Evolutionary conservation across 495 filamentous ascomycete species (phyloP).

Genomic region (Sphaerosporella brunnea): DNA sequence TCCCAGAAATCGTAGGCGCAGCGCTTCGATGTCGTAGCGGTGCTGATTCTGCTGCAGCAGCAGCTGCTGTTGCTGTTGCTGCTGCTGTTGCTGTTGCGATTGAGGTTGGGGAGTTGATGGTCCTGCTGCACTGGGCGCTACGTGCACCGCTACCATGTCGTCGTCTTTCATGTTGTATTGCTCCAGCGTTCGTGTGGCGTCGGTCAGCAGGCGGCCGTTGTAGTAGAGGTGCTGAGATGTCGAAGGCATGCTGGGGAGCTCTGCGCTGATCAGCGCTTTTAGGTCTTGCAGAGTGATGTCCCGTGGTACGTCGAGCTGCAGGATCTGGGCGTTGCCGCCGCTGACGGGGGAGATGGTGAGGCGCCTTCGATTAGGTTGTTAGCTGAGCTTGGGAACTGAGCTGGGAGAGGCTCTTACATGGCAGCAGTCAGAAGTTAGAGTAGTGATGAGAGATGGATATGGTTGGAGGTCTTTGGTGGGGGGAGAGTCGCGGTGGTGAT

Average conservation of each 20-base stretch:
- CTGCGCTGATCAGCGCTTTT: conserved; percentile 59
- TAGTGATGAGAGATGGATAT: too few relatives aligned
- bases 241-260: conserved; percentile 34
- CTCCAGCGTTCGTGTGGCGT: conserved; percentile 60
- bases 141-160: conserved; percentile 80
- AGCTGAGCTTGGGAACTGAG: too few relatives aligned
- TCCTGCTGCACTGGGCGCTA: conserved; percentile 32
- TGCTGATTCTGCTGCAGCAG: conserved; percentile 29
- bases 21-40: conserved; percentile 55
- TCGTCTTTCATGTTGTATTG: conserved; percentile 71
- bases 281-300: conserved; percentile 75
- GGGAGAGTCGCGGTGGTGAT: too few relatives aligned
- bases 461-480: too few relatives aligned
- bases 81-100: conserved; percentile 29
- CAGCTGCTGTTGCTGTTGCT: conserved; percentile 13
- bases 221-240: conserved; percentile 60
- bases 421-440: too few relatives aligned
- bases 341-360: conserved; percentile 72
- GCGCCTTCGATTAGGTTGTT: too few relatives aligned
- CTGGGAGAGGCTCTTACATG: too few relatives aligned
- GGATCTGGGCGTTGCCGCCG: conserved; percentile 38
- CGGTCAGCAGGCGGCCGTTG: conserved; percentile 65
- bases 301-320: conserved; percentile 55
- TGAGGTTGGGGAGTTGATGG: conserved; percentile 16
- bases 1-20: conserved; percentile 63